These are phyloP conservation scores for Coemansia sp. DNA, from an alignment of 192 early-diverging fungal species.

Conservation along the genomic window DNA sequence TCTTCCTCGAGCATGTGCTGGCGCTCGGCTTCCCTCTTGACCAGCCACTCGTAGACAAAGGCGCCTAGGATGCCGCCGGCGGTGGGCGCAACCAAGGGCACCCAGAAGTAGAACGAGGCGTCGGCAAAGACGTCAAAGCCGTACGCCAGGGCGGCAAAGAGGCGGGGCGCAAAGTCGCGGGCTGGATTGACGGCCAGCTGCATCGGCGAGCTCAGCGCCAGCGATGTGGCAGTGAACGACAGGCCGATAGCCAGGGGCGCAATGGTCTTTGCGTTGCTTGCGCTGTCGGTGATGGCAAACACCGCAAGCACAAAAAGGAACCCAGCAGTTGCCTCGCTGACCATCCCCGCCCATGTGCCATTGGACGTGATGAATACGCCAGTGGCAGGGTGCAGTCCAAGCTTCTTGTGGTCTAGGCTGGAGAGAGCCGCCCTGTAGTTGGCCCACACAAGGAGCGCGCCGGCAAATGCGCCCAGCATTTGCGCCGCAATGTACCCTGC, in stretches of 20 bases:
- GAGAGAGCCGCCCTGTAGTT: constrained; percentile 34
- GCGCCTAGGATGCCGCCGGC: constrained; percentile 60
- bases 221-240: constrained; percentile 56
- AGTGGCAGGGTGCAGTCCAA: constrained; percentile 28
- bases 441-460: constrained; percentile 46
- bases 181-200: constrained; percentile 69
- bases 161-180: constrained; percentile 74
- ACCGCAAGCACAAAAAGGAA: constrained; percentile 62
- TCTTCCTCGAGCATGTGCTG: constrained; percentile 37
- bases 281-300: constrained; percentile 60
- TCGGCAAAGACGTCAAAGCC: constrained; percentile 64
- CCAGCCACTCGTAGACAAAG: constrained; percentile 60
- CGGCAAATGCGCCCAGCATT: constrained; percentile 53
- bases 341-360: constrained; percentile 21
- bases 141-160: constrained; percentile 66
- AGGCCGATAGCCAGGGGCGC: constrained; percentile 61
- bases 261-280: constrained; percentile 50
- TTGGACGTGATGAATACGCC: constrained; percentile 39
- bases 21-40: constrained; percentile 45
- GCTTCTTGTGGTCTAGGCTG: constrained; percentile 27
- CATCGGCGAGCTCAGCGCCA: constrained; percentile 60
- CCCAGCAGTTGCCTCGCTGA: constrained; percentile 62
- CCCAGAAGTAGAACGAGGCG: constrained; percentile 64
- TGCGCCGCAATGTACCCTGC: constrained; percentile 53
- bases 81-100: constrained; percentile 67